Base-by-base conservation (phyloP, 495 filamentous ascomycete species). In the Cercophora scortea region DNA sequence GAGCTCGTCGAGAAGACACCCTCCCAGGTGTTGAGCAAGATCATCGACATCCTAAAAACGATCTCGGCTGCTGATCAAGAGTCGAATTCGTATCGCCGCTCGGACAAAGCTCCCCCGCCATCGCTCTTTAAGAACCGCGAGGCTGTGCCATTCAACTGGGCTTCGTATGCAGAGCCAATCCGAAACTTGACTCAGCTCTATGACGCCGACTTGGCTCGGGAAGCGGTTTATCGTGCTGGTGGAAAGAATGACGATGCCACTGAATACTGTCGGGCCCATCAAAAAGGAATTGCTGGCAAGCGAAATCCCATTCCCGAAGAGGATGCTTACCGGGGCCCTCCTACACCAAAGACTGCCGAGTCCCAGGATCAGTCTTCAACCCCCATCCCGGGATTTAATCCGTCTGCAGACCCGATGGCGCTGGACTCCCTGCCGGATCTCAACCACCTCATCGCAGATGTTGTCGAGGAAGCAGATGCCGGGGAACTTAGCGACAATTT, bases 181-280 rank as follows among this genome's bases (percentile, higher is more conserved):
- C 63, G 59, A 39, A 55, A 63, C 19, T 55, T 85, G 33, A 64
- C 61, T 38, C 73, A 71, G 15, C 63, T 75, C 44, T 78, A 78
- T 0, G 73, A 79, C 33, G 61, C 72, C 32, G 77, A 80, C 8
- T 70, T 95, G 32, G 84, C 78, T 12, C 75, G 74, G n/a, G 90
- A 96, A 67, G 89, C 88, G 15, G 68, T 91, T 5, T 95, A 87
- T 61, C 82, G 91, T 19, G 90, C 90, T 64, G 83, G 86, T 51
- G 88, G 89, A 52, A 76, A 77, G 32, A 58, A 67, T 10, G 61
- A 64, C 7, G 63, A 73, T 8, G 86, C 89, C 9, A 64, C 73
- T 38, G 87, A 92, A 56, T 96, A 96, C 60, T 93, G 88, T 65
- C 76, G 71, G 43, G 79, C 78, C 4, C 79, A 85, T 32, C 54